These are phyloP conservation scores for Fusarium hostae DNA, from an alignment of 2,329 filamentous ascomycete species.

Conservation along the genomic window DNA sequence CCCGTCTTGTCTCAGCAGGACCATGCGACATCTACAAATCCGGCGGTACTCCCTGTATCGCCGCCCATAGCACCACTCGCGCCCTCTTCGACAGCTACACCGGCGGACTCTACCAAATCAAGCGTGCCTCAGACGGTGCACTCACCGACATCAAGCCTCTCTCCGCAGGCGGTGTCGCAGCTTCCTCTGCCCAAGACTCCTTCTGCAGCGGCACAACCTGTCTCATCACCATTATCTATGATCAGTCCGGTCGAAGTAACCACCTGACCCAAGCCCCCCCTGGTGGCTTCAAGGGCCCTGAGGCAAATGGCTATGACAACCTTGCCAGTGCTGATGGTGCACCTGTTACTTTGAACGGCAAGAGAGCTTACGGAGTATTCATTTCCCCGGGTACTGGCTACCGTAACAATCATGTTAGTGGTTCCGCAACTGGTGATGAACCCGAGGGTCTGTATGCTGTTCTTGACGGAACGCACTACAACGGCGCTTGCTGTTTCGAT, in stretches of 20 bases:
- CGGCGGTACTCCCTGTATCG: conserved; percentile 23
- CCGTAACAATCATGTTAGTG: conserved; percentile 11
- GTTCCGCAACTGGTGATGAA: conserved; percentile 19
- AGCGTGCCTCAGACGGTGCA: conserved; percentile 22
- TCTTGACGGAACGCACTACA: conserved; percentile 29
- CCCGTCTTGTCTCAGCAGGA: conserved; percentile 9
- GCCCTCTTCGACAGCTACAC: conserved; percentile 1
- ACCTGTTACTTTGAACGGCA: conserved; percentile 21
- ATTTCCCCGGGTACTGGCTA: conserved; percentile 24
- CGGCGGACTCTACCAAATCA: conserved; percentile 22
- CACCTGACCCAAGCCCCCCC: conserved; percentile 70
- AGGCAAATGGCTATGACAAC: conserved; percentile 19
- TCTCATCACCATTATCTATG: conserved; percentile 72
- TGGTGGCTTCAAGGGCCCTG: conserved; percentile 56
- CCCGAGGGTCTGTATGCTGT: conserved; percentile 25
- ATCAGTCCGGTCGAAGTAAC: conserved; percentile 71
- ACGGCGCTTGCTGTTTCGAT: conserved; percentile 23
- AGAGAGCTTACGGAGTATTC: conserved; percentile 29
- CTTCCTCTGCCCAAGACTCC: conserved; percentile 68
- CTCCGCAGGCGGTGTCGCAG: conserved; percentile 69
- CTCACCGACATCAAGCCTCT: conserved; percentile 6
- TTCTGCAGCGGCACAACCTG: conserved; percentile 72
- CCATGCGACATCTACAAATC: conserved; percentile 25
- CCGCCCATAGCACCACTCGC: conserved; percentile 23
- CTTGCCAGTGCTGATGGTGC: conserved; percentile 23